These are phyloP conservation scores for Selaginella tamariscina DNA, from an alignment of 75 land plant genomes.

Conservation along the genomic window DNA sequence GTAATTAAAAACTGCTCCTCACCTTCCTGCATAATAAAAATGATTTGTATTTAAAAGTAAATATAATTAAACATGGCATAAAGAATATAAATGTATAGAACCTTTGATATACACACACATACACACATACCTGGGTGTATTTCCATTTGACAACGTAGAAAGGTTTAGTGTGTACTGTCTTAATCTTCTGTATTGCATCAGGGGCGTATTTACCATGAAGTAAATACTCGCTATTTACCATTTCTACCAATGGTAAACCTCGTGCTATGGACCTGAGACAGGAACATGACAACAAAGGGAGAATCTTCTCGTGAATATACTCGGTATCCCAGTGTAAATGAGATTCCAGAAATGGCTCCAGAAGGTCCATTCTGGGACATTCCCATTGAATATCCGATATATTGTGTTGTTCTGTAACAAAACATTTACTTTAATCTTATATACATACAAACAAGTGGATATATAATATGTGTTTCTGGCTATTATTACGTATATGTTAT, in stretches of 20 bases:
- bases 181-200: slow-evolving; percentile 52
- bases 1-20: slow-evolving; percentile 36
- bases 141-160: slow-evolving; percentile 67
- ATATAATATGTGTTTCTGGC: background rate
- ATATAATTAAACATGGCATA: slow-evolving; percentile 28
- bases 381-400: slow-evolving; percentile 34
- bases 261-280: slow-evolving; percentile 45
- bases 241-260: background rate
- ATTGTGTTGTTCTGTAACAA: slow-evolving; percentile 15
- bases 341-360: slow-evolving; percentile 42
- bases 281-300: slow-evolving; percentile 58
- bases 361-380: slow-evolving; percentile 41
- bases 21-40: slow-evolving; percentile 20
- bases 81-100: slow-evolving; percentile 18
- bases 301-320: slow-evolving; percentile 42
- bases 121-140: slow-evolving; percentile 2
- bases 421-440: background rate
- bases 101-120: background rate
- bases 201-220: slow-evolving; percentile 47
- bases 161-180: slow-evolving; percentile 38
- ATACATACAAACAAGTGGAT: background rate
- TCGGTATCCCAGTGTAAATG: slow-evolving; percentile 54
- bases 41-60: slow-evolving; percentile 15
- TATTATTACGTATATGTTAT: no score
- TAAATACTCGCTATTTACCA: no score